Evolutionary conservation across 2,329 filamentous ascomycete genomes (phyloP), one percentile per base, ranked within the genome.

Genomic region (Neonectria neomacrospora): DNA sequence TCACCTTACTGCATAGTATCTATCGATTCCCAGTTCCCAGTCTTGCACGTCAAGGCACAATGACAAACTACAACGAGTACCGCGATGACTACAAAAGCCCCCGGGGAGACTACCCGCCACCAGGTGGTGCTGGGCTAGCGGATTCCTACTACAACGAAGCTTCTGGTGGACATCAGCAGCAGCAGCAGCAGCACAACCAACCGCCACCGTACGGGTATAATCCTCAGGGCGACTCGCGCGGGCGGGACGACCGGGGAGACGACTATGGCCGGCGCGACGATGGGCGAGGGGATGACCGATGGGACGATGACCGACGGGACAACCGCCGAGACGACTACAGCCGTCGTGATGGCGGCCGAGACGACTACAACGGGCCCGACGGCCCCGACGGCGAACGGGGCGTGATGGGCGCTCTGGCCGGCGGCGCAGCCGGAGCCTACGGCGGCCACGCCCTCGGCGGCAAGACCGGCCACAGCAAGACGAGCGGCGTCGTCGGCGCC

Each of bases 371-470:
- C 51, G 71, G 68, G 23, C 67, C 59, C 0, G 73, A 61, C 2
- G 76, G 72, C 3, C 69, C 61, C 9, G 77, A 78, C 6, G 79
- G 78, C n/a, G 80, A 82, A 56, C 79, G 80, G 26, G 80, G 80
- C 23, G 54, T 82, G 14, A 73, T 79, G 65, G 80, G 80, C 44
- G 79, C 78, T 1, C 58, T 81, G 4, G 79, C 77, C 16, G 80
- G 80, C 6, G 80, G 76, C 41, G 75, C 78, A 0, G 80, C 78
- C 39, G 80, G 80, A 16, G 80, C 74, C 2, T 77, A 79, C 28
- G 80, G 79, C 11, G 80, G 79, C 4, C 69, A 79, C 70, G 80
- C 79, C 65, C 65, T 82, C 39, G 79, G 80, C 22, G 75, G 75
- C 57, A 65, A 63, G 16, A 70, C 67, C 0, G 70, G 70, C 34